Base-by-base conservation (phyloP, 2,329 filamentous ascomycete genomes). In the Pseudophaeomoniella oleicola region DNA sequence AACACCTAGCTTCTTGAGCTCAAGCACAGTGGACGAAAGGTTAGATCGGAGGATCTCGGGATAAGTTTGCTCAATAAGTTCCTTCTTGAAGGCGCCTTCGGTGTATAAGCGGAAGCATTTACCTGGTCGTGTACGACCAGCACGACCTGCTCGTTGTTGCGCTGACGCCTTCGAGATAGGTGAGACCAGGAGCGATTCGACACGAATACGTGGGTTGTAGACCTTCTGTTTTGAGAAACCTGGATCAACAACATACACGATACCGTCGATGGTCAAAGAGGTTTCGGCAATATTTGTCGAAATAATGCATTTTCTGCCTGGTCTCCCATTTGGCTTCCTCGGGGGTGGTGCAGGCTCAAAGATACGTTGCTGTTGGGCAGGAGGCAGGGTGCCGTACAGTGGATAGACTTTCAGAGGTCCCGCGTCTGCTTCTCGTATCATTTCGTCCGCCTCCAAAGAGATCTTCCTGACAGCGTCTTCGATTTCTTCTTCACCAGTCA, bases 171-270 rank as follows among this genome's bases (percentile, higher is more conserved):
- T 96, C 40, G 87, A 96, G 48, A 98, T 96, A 15, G 90, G 87
- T 3, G 90, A 94, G 4, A 98, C 88, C n/a, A 98, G 69, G 5
- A 98, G 71, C 1, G 90, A 96, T 62, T 98, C 90, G 45, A 98
- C 87, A 58, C 90, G 78, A 49, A 94, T 92, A 42, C 90, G 78
- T 15, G 90, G 88, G 59, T 98, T 96, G 68, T 96, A 98, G 44
- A 96, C 90, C 62, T 96, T 98, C 54, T 98, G 90, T 66, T 98
- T 98, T 64, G 86, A 94, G 66, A 98, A 98, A 22, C 90, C 90
- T 2, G 90, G 88, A 52, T 98, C 90, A n/a, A 98, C 88, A 19
- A 98, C 90, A 53, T 94, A 98, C 22, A 98, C 90, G 44, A 98
- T 98, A 55, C 90, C 90, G 54, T 98, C 90, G 42, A 98, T 98